Percentiles rank a stretch among this genome's conserved stretches.
Evolutionary conservation across 2,329 filamentous ascomycete species (phyloP).

Genomic region (Beauveria sp.): DNA sequence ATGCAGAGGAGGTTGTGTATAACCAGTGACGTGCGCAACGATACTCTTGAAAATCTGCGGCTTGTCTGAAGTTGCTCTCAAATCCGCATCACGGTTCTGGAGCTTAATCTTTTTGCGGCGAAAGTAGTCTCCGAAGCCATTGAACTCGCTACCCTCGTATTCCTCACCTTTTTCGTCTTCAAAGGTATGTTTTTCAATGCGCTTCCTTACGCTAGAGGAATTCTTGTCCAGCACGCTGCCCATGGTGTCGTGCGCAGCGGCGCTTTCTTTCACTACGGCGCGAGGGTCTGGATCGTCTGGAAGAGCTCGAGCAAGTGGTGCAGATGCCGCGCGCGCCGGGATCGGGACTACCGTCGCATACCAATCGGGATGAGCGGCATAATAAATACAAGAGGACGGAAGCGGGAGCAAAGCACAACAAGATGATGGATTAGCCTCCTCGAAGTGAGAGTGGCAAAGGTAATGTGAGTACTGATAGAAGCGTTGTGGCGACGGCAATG

Average conservation of each 20-base stretch:
- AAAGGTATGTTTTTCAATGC: conserved; percentile 62
- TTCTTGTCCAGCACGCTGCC: conserved; percentile 55
- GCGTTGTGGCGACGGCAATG: conserved; percentile 15
- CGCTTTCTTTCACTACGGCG: not conserved
- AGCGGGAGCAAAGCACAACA: not conserved
- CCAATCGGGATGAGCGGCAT: not conserved
- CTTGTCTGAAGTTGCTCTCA: conserved; percentile 62
- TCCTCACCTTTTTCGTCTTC: conserved; percentile 80
- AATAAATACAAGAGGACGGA: too few species aligned
- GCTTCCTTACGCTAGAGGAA: conserved; percentile 53
- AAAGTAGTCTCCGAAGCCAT: conserved; percentile 87
- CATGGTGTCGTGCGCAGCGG: conserved; percentile 33
- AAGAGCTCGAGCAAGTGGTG: not conserved
- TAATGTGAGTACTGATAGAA: not conserved
- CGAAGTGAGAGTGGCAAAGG: not conserved
- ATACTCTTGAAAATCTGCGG: conserved; percentile 85
- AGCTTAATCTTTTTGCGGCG: conserved; percentile 97
- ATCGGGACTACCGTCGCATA: not conserved
- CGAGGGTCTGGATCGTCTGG: not conserved
- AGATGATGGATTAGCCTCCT: not conserved
- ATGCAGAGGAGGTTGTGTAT: conserved; percentile 87
- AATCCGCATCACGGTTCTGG: conserved; percentile 82
- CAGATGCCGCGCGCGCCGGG: not conserved
- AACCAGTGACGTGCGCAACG: conserved; percentile 88
- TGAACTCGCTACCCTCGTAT: conserved; percentile 79